Evolutionary conservation across 352 stramenopile species (phyloP), one percentile per base, ranked within the genome.

Genomic region (Globisporangium cederbergense): DNA sequence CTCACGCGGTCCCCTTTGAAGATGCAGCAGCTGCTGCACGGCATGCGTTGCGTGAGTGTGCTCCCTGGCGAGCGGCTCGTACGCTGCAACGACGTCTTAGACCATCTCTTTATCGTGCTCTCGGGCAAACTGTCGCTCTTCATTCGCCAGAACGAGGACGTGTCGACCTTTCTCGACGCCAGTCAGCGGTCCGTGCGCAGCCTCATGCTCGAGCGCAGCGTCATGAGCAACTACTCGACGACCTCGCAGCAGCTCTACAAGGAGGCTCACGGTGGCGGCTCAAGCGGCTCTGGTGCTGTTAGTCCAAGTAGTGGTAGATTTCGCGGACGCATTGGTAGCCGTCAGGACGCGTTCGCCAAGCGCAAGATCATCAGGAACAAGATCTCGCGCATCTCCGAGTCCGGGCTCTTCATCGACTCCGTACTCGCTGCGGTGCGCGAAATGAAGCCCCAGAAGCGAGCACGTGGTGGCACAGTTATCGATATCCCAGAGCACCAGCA

Each of bases 211-310:
- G 79, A 90, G 67, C 72, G 64, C 49, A 79, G 73, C 55, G 77
- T 90, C 60, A 75, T 73, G 11, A 90, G 79, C 58, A 88, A 90
- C 53, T 88, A 88, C 70, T 84, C 79, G 34, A 90, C 79, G 32
- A 86, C 81, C 0, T 90, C 79, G 1, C 74, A 86, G 38, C 78
- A 88, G 30, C 67, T 90, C 2, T 85, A 70, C 58, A 76, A 63
- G 16, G 42, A 75, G 11, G 28, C 58, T 4, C 28, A 62, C 3
- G 8, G 22, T 9, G 11, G 30, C 5, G 20, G 25, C 38, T 4
- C 4, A 2, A n/a, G 40, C 22, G 43, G 43, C 43, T 49, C 43
- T 25, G 46, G n/a, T 53, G 10, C 13, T 3, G 9, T 7, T 34
- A n/a, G 40, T 14, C 10, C 51, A 9, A 6, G 38, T 0, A 6